phyloP scores from a whole-genome alignment of 306 rosid species.

The Echinosophora koreensis region DNA sequence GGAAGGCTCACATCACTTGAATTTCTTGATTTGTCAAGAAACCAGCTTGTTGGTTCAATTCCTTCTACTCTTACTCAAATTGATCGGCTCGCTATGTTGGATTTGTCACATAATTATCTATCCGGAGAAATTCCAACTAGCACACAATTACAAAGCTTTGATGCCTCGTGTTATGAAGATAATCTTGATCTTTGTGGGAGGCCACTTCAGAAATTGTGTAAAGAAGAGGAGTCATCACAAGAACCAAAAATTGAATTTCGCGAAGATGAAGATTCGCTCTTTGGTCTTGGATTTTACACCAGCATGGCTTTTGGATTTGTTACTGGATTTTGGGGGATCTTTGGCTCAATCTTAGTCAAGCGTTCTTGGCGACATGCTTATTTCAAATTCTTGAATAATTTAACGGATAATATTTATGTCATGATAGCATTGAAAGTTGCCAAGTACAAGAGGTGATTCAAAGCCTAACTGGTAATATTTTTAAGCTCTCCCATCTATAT shows the following conservation, averaged over 20 bases:
- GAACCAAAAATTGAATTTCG: neutral
- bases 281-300: neutral
- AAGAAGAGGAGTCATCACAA: neutral
- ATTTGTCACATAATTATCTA: constrained; percentile 19
- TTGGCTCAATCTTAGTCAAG: neutral
- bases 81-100: constrained; percentile 35
- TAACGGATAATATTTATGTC: neutral
- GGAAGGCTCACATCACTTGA: neutral
- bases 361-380: neutral
- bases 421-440: neutral
- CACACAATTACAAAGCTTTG: constrained; percentile 37
- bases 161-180: constrained; percentile 30
- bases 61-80: constrained; percentile 31
- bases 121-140: constrained; percentile 36
- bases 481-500: neutral
- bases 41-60: neutral
- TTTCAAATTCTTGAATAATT: neutral
- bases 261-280: neutral
- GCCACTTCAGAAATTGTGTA: constrained; percentile 29
- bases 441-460: neutral
- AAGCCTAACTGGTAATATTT: neutral
- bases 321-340: constrained; percentile 9
- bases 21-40: constrained; percentile 27
- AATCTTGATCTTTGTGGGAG: constrained; percentile 37
- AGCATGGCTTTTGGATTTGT: constrained; percentile 9